Conservation (phyloP, 257 asterid genomes). For the Fraxinus quadrangulata region DNA sequence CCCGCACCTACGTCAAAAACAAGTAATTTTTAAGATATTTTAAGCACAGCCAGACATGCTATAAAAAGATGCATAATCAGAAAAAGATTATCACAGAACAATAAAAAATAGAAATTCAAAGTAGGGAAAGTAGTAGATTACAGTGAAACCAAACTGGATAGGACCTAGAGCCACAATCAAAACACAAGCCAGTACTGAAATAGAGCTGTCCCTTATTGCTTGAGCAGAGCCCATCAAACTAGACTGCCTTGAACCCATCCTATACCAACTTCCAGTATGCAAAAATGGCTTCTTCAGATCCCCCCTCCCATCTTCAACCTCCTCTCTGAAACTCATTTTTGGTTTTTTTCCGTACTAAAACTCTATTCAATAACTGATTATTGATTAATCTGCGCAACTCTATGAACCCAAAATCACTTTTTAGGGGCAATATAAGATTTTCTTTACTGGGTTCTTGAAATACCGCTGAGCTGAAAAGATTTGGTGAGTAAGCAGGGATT, state of each 20-base stretch:
- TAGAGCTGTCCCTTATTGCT: conserved; percentile 72
- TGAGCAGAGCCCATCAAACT: conserved; percentile 80
- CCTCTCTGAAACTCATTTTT: conserved; percentile 54
- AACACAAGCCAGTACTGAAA: conserved; percentile 87
- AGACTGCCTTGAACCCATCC: conserved; percentile 87
- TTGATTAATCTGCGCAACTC: neutral
- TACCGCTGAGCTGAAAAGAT: neutral
- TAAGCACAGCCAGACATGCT: neutral
- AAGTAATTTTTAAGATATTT: neutral
- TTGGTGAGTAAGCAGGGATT: neutral
- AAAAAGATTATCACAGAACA: neutral
- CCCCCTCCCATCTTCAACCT: conserved; percentile 43
- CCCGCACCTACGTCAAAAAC: neutral
- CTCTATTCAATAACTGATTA: neutral
- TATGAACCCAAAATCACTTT: conserved; percentile 3
- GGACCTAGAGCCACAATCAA: conserved; percentile 93
- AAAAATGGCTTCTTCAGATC: conserved; percentile 82
- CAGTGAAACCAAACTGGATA: conserved; percentile 92
- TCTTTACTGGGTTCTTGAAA: neutral
- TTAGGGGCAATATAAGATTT: neutral
- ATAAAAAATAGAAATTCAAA: neutral
- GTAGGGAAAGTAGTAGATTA: conserved; percentile 26
- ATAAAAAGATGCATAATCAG: neutral
- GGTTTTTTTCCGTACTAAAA: neutral
- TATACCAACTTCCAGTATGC: conserved; percentile 93